Base-by-base conservation (phyloP, 306 rosid species). In the Spatholobus suberectus region DNA sequence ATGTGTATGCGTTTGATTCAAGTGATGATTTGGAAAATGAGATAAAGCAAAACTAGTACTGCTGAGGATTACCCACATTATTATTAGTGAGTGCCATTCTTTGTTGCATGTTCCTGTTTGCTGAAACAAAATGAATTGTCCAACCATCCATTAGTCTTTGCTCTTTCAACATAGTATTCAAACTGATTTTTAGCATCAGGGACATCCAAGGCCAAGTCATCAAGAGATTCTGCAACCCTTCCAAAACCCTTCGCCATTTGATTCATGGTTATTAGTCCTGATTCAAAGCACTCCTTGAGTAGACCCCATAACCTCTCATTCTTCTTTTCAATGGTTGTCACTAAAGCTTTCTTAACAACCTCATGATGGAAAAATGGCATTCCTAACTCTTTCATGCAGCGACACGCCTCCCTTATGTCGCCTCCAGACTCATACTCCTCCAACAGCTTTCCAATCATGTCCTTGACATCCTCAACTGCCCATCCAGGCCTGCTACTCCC, bases 291-390 rank as follows among this genome's bases (percentile, higher is more conserved):
- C 76, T 84, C 87, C 83, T 84, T 90, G 5, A 92, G 91, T 15
- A 92, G 76, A 71, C 86, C 90, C 96, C 96, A 92, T 1, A 90
- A 61, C 57, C 91, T 85, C 62, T 84, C 92, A 74, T 87, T 87
- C 91, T 88, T 92, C 89, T 88, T 88, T 70, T 92, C 96, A 73
- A 92, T 88, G 52, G 85, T 84, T 34, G 35, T 55, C 15, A 88
- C 88, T 57, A 90, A 43, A 7, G 90, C 89, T 83, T 89, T 90
- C 87, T 92, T 90, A 18, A 90, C 94, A 59, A 90, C 94, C 43
- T 92, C 97, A 67, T 90, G 97, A 66, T 90, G 93, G 78, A 92
- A 92, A 71, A 92, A 92, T 21, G 97, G 94, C 92, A 92, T 89
- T 17, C 97, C 97, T 38, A 92, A 75, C 61, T 92, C 97, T 74